A percentile compares a stretch with the other conserved stretches of the same genome.
phyloP scores from a whole-genome alignment of 1,284 basidiomycete genomes.

The Fomitopsis betulina region DNA sequence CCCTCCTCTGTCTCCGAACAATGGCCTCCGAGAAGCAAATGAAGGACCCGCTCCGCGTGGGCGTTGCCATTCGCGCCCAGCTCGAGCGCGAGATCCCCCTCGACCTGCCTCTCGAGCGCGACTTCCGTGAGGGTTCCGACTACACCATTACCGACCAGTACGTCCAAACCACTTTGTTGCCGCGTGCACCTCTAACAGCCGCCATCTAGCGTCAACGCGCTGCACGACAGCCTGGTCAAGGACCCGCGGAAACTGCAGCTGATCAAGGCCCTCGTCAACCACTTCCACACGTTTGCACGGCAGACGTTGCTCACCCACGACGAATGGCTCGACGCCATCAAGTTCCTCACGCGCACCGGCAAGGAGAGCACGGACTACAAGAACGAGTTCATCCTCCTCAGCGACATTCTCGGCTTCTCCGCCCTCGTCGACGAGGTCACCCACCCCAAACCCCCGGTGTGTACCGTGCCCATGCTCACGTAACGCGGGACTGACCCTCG shows the following conservation, averaged over 20 bases:
- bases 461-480: not conserved
- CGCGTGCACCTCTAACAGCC: not conserved
- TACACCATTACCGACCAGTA: constrained; percentile 34
- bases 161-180: not conserved
- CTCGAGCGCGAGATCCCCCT: constrained; percentile 30
- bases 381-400: constrained; percentile 40
- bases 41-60: constrained; percentile 33
- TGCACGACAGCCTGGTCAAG: constrained; percentile 29
- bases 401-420: constrained; percentile 36
- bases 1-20: not conserved
- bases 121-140: constrained; percentile 30
- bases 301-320: constrained; percentile 34
- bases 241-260: constrained; percentile 32
- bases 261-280: constrained; percentile 32
- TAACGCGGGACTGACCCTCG: not conserved
- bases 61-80: constrained; percentile 34
- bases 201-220: constrained; percentile 22
- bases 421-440: constrained; percentile 36
- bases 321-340: constrained; percentile 34
- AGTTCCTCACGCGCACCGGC: constrained; percentile 32
- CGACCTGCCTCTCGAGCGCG: constrained; percentile 32
- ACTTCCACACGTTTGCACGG: constrained; percentile 37
- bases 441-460: constrained; percentile 32
- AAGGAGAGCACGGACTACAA: constrained; percentile 35
- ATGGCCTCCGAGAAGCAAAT: constrained; percentile 28